These are phyloP conservation scores for Dispira parvispora DNA, from an alignment of 192 early-diverging fungal species.

Conservation along the genomic window DNA sequence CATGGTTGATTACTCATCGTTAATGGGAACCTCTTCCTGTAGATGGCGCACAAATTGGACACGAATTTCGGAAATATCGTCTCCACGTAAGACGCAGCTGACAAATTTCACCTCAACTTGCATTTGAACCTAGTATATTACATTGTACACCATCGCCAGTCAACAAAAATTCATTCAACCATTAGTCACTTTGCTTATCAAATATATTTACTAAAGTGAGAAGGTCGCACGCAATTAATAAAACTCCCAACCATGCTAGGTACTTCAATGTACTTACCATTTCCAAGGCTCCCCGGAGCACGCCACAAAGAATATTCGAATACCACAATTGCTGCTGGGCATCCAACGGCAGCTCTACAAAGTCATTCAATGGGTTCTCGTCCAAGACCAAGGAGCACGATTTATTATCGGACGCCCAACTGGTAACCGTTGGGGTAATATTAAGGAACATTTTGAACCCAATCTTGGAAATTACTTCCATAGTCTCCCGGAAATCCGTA, in stretches of 20 bases:
- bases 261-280: too few relatives aligned
- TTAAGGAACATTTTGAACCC: conserved; percentile 96
- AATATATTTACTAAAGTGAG: too few relatives aligned
- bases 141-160: too few relatives aligned
- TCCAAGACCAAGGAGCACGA: conserved; percentile 92
- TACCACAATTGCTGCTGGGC: conserved; percentile 78
- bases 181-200: too few relatives aligned
- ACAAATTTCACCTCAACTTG: conserved; percentile 79
- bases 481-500: conserved; percentile 75
- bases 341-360: conserved; percentile 88
- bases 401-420: conserved; percentile 62
- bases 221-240: too few relatives aligned
- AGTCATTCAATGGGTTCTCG: conserved; percentile 93
- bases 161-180: too few relatives aligned
- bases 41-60: conserved; percentile 73
- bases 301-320: conserved; percentile 89
- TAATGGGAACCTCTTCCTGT: conserved; percentile 90
- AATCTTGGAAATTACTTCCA: conserved; percentile 87
- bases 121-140: conserved; percentile 56
- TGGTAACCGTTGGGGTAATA: conserved; percentile 66
- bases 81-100: conserved; percentile 65
- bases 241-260: not conserved
- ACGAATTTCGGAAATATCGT: conserved; percentile 82
- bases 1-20: conserved; percentile 65
- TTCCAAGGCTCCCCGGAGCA: conserved; percentile 84